Percentiles rank a stretch among this genome's conserved stretches.
Conservation (phyloP, 345 rosid species). For the Limnanthes douglasii region DNA sequence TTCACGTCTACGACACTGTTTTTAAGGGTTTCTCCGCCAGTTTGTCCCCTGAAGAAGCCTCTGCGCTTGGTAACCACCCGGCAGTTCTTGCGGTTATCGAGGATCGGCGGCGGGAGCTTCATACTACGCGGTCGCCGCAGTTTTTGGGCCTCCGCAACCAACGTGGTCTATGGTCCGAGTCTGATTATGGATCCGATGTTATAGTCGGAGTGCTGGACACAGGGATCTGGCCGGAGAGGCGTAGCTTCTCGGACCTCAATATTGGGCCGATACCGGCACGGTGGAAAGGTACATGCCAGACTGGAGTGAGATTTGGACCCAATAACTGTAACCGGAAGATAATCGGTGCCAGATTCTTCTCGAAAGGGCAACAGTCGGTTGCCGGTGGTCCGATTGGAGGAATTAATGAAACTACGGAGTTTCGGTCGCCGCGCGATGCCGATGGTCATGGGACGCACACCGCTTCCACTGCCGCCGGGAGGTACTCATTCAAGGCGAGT, state of each 20-base stretch:
- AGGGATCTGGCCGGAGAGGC: constrained; percentile 72
- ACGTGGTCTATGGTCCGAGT: constrained; percentile 72
- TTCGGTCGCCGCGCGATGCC: constrained; percentile 71
- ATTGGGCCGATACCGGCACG: constrained; percentile 57
- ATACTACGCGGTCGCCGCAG: constrained; percentile 86
- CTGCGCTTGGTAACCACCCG: constrained; percentile 35
- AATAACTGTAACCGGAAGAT: constrained; percentile 51
- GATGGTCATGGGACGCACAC: constrained; percentile 87
- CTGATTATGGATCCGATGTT: constrained; percentile 84
- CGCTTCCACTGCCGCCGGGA: constrained; percentile 64
- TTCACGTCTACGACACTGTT: constrained; percentile 76
- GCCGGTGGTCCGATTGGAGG: constrained; percentile 33
- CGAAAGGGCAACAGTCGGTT: constrained; percentile 61
- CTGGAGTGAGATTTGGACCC: constrained; percentile 25
- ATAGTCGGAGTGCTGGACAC: constrained; percentile 72
- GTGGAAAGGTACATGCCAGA: constrained; percentile 70
- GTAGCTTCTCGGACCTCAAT: constrained; percentile 67
- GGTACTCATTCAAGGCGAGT: constrained; percentile 48
- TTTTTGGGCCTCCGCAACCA: constrained; percentile 70
- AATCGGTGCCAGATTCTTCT: constrained; percentile 63
- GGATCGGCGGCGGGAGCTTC: constrained; percentile 59
- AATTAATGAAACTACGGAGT: constrained; percentile 64
- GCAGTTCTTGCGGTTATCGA: constrained; percentile 51
- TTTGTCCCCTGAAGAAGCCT: constrained; percentile 26
- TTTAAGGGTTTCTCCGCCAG: constrained; percentile 89